Percentiles rank a stretch among this genome's conserved stretches.
phyloP scores from a whole-genome alignment of 2,329 filamentous ascomycete genomes.

The Sordariomycetes sp. region DNA sequence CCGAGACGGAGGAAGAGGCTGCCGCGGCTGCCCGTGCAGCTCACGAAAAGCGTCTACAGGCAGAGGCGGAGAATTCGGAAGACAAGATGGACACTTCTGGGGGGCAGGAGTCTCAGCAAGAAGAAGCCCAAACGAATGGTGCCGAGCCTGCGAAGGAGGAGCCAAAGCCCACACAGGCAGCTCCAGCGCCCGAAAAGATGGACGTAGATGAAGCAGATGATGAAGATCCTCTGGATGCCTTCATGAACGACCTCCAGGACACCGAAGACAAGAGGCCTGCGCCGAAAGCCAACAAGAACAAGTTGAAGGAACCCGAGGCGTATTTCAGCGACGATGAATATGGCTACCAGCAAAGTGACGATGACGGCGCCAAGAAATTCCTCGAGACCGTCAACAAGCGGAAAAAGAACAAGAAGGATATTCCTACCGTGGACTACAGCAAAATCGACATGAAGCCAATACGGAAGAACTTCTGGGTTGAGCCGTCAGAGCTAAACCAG shows the following conservation, averaged over 20 bases:
- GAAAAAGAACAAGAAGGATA: slow-evolving; percentile 97
- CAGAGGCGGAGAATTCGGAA: slow-evolving; percentile 33
- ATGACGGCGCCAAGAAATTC: slow-evolving; percentile 35
- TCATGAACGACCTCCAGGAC: slow-evolving; percentile 67
- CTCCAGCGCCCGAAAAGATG: slow-evolving; percentile 35
- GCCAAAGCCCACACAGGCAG: slow-evolving; percentile 5
- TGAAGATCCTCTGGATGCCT: slow-evolving; percentile 89
- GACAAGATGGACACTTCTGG: slow-evolving; percentile 32
- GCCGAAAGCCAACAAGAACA: slow-evolving; percentile 19
- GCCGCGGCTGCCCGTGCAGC: slow-evolving; percentile 78
- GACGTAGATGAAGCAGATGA: slow-evolving; percentile 57
- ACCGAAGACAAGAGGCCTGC: slow-evolving; percentile 38
- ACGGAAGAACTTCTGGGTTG: slow-evolving; percentile 90
- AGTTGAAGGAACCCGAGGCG: slow-evolving; percentile 63
- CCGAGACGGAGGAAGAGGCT: slow-evolving; percentile 77
- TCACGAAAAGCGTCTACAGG: slow-evolving; percentile 65
- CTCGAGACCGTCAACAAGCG: slow-evolving; percentile 51
- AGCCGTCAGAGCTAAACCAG: slow-evolving; percentile 72
- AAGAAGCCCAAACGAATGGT: slow-evolving; percentile 19
- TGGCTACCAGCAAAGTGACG: slow-evolving; percentile 39
- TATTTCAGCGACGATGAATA: slow-evolving; percentile 84
- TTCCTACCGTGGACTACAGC: slow-evolving; percentile 77
- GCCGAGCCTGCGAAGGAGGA: slow-evolving; percentile 11
- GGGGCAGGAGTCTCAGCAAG: slow-evolving; percentile 14
- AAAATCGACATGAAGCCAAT: slow-evolving; percentile 82